Evolutionary conservation across 441 rosid genomes (phyloP).

Genomic region (Syzygium malaccense): DNA sequence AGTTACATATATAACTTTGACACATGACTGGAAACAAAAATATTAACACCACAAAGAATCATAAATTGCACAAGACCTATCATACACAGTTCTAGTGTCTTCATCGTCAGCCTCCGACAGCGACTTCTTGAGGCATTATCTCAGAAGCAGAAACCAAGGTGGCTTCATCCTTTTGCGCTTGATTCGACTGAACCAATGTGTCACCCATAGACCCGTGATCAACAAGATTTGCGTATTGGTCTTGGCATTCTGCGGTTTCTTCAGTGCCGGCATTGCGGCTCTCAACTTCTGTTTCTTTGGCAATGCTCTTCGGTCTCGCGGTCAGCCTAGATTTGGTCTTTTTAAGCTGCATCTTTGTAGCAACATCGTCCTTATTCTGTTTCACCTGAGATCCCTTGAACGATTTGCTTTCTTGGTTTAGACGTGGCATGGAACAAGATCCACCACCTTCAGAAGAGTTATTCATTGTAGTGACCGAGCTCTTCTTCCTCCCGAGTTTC

Average conservation of each 20-base stretch:
- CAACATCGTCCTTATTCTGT: conserved; percentile 12
- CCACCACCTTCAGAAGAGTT: conserved; percentile 26
- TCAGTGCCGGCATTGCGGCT: conserved; percentile 3
- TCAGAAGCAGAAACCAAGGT: conserved; percentile 28
- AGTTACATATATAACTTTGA: neutral
- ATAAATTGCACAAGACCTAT: neutral
- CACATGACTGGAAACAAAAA: neutral
- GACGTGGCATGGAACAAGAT: conserved; percentile 20
- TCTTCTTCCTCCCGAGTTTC: conserved; percentile 85
- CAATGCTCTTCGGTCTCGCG: conserved; percentile 19
- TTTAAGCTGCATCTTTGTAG: conserved; percentile 30
- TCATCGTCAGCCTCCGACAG: conserved; percentile 48
- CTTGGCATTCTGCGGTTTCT: conserved; percentile 19
- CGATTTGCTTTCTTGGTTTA: conserved; percentile 24
- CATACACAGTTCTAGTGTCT: neutral
- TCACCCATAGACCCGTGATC: neutral
- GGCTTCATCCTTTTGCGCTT: conserved; percentile 20
- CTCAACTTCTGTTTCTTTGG: conserved; percentile 23
- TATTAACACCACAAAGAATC: conserved; percentile 6
- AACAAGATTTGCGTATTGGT: conserved; percentile 2
- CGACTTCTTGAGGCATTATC: conserved; percentile 41
- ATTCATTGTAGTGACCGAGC: conserved; percentile 19
- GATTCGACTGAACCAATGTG: conserved; percentile 5
- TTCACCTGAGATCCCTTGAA: conserved; percentile 28
- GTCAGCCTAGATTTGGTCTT: conserved; percentile 31